These are phyloP conservation scores for Nannochloris sp. DNA, from an alignment of 139 green algal species.

Conservation along the genomic window DNA sequence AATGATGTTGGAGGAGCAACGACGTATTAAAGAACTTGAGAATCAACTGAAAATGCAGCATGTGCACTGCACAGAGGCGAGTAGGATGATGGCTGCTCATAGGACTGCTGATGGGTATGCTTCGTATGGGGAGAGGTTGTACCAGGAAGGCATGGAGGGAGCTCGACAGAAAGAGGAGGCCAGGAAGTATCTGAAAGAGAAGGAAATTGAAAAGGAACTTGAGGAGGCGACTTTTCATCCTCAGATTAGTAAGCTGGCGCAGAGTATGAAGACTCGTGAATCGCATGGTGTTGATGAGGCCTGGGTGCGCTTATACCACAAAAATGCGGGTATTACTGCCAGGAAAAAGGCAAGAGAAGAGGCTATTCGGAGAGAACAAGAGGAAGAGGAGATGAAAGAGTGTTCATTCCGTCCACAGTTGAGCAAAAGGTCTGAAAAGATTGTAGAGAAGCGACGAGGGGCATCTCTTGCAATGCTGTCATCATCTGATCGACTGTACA, in stretches of 20 bases:
- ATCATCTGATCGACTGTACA: constrained; percentile 61
- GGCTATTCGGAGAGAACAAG: background rate
- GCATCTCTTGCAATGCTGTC: background rate
- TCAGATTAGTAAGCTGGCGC: constrained; percentile 33
- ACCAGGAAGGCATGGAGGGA: constrained; percentile 55
- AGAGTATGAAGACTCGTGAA: constrained; percentile 11
- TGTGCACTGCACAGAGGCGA: constrained; percentile 52
- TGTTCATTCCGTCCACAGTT: constrained; percentile 68
- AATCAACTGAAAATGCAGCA: constrained; percentile 23
- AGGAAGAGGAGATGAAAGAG: constrained; percentile 28
- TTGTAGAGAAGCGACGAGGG: constrained; percentile 18
- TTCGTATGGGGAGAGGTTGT: constrained; percentile 77
- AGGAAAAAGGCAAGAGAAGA: background rate
- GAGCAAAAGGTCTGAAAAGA: constrained; percentile 11
- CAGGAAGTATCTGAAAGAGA: constrained; percentile 33
- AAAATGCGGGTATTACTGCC: too few species aligned
- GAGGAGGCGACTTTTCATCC: constrained; percentile 64
- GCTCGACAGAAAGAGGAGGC: constrained; percentile 30
- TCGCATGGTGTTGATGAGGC: too few species aligned
- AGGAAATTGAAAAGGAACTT: constrained; percentile 37
- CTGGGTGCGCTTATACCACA: background rate
- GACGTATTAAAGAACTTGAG: constrained; percentile 32
- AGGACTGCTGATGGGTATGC: constrained; percentile 44
- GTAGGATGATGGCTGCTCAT: constrained; percentile 52
- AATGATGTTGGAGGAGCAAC: constrained; percentile 33